Base-by-base conservation (phyloP, 352 stramenopile species). In the Globisporangium heterothallicum region DNA sequence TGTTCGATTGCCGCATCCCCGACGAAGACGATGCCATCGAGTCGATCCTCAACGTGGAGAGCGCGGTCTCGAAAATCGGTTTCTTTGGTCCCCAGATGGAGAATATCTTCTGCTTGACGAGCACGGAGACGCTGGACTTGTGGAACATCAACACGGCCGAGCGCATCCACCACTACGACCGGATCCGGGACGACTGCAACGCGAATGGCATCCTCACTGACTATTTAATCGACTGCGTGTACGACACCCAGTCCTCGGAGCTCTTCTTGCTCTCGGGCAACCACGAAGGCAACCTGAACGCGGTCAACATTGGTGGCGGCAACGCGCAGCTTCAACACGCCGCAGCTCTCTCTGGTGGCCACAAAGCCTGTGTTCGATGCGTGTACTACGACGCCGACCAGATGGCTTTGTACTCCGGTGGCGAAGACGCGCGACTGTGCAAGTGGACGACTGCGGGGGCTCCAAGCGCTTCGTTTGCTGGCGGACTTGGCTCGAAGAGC, bases 1-100 rank as follows among this genome's bases (percentile, higher is more conserved):
- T 94, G 55, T 96, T 93, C 49, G 82, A 97, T 56, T 89, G 69
- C 44, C 78, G 74, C 47, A 84, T 95, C 27, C 58, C 84, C 3
- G 70, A 89, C 38, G 86, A 95, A 61, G 85, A 95, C 46, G 88
- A 97, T 19, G 85, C 88, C 2, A 66, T 95, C 26, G 86, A 94
- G 60, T 92, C 83, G 34, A 94, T 96, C 45, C 42, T 97, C 35
- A 95, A 96, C 60, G 86, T 90, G 25, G 88, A 97, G 72, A 94
- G 86, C 59, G 73, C 88, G 7, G 78, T 97, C 9, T 77, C 82
- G n/a, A 86, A 64, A 19, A 74, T 96, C 40, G 86, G 82, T 9
- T 95, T 97, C 68, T 97, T 96, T 54, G 88, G 88, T 0, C 68
- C 70, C 4, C 64, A 92, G 44, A 62, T 59, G 3, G 84, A 95